Evolutionary conservation across 1,284 basidiomycete species (phyloP).

Genomic region (Fomitiporia mediterranea): DNA sequence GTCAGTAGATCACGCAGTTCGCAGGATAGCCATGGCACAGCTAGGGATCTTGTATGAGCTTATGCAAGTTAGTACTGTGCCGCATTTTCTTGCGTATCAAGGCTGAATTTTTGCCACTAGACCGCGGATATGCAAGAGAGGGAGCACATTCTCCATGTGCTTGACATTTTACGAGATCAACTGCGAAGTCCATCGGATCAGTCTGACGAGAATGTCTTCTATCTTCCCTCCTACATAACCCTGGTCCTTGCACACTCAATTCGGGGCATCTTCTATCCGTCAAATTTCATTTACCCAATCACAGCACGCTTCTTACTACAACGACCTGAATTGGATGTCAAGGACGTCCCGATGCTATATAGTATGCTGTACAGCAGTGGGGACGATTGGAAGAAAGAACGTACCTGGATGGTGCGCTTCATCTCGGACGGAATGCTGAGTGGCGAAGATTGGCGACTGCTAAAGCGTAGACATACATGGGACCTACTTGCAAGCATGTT

Average conservation of each 20-base stretch:
- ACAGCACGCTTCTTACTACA: slow-evolving; percentile 82
- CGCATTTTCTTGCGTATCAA: background rate
- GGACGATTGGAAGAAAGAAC: slow-evolving; percentile 79
- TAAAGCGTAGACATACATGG: slow-evolving; percentile 83
- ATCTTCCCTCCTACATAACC: slow-evolving; percentile 72
- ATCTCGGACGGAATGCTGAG: slow-evolving; percentile 76
- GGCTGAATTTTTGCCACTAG: slow-evolving; percentile 31
- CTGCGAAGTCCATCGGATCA: slow-evolving; percentile 34
- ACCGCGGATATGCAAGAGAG: slow-evolving; percentile 75
- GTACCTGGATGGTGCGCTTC: slow-evolving; percentile 84
- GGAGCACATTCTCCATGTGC: slow-evolving; percentile 70
- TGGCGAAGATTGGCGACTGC: slow-evolving; percentile 74
- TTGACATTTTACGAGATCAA: slow-evolving; percentile 67
- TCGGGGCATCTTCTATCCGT: slow-evolving; percentile 74
- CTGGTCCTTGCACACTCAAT: slow-evolving; percentile 79
- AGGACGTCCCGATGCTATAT: slow-evolving; percentile 84
- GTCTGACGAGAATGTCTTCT: slow-evolving; percentile 30
- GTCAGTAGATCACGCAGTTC: slow-evolving; percentile 56
- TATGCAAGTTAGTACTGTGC: slow-evolving; percentile 45
- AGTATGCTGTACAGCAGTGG: slow-evolving; percentile 78
- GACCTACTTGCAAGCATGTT: slow-evolving; percentile 81
- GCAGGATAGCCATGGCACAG: slow-evolving; percentile 53
- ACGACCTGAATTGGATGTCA: slow-evolving; percentile 66
- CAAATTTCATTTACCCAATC: slow-evolving; percentile 76
- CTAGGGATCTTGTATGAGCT: slow-evolving; percentile 49